Base-by-base conservation (phyloP, 169 alveolate species). In the Theileria annulata region DNA sequence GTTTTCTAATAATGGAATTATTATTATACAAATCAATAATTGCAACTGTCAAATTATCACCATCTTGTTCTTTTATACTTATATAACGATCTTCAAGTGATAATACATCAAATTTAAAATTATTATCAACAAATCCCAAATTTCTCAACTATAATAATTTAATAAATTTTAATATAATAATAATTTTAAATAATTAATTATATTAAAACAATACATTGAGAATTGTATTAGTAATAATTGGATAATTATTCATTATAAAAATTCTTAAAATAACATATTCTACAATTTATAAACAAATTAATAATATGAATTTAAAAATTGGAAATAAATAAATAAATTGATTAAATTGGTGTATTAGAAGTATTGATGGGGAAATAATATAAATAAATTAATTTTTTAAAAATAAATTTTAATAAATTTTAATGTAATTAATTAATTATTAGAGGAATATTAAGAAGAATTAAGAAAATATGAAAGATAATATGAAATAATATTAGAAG, bases 81-180 rank as follows among this genome's bases (percentile, higher is more conserved):
- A 95, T 93, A 88, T 87, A 95, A 77, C 96, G 93, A 73, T 94
- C 95, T 60, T 95, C 99, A 67, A 96, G 89, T 30, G 96, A 90
- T 8, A 93, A 85, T 64, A 93, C 77, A 33, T 98, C 98, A 66
- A 95, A 91, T 33, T 94, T 93, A 63, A 95, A 95, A 64, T 94
- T 88, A 37, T 88, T 85, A 3, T 96, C 94, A 70, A 81, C 90
- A 64, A 96, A 92, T 10, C 98, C 98, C 63, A 95, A 93, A 35
- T 92, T 85, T 48, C 79, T 66, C 76, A 83, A 64, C 90, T 83
- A 58, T 28, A 51, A 1, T 5, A 56, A 5, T 56, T 5, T 56
- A 2, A 21, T 4, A 10, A 56, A 56, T 21, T 47, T 15, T 47
- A 47, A 56, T 42, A 42, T 8, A 42, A 42, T 42, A 42, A 42